Evolutionary conservation across 1,284 basidiomycete genomes (phyloP), one percentile per base, ranked within the genome.

Genomic region (Rhodotorula sp.): DNA sequence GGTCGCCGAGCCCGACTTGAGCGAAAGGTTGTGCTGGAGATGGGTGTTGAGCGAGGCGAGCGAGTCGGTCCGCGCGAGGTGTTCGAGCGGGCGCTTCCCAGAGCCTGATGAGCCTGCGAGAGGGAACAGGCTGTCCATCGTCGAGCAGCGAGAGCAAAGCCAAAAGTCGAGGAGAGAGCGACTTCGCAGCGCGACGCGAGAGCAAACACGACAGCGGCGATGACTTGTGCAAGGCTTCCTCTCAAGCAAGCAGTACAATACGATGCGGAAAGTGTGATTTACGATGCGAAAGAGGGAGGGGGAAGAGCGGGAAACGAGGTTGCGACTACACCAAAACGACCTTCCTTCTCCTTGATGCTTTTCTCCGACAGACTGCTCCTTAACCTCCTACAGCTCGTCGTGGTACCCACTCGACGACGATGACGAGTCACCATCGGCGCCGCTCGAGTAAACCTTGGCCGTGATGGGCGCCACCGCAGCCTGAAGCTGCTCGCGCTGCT

Each of bases 401-500:
- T 70, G 69, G 40, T 44, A 44, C 40, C 40, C 40, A 44, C 40
- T 13, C 3, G 40, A 44, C 24, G 69, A 70, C 64, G 62, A 69
- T 18, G 61, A 52, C 37, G 51, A 55, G 56, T 63, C 64, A n/a
- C 40, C 60, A 16, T 48, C 53, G 18, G 62, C 59, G 7, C 53
- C 60, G 52, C 47, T 40, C 28, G 63, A 59, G 68, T 69, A 69
- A 58, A 79, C 67, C 73, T 77, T 77, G 57, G 70, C 68, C 13
- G 77, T 78, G 72, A 79, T 77, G 55, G 78, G 78, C 31, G 77
- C 73, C 66, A 91, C 87, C 44, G 87, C 82, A 60, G 85, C 82
- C 81, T 91, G 89, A 55, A 91, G 84, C 81, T 89, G 88, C 72
- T 83, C 81, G 64, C 65, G 76, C 85, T 94, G 93, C 85, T 94